phyloP scores from a whole-genome alignment of 176 grass and related monocot species.

The Aegilops umbellulata region DNA sequence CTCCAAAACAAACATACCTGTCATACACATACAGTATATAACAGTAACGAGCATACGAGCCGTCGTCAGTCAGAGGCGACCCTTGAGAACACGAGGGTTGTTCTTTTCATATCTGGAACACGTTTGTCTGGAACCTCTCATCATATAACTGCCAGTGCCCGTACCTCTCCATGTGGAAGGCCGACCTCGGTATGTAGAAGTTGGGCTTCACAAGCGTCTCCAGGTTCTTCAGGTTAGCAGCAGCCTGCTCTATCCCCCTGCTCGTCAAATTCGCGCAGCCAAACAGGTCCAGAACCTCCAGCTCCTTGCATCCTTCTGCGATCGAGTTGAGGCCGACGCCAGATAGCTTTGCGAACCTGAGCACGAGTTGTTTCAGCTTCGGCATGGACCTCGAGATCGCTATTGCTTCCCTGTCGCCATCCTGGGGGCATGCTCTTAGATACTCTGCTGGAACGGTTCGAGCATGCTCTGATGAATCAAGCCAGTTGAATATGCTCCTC shows the following conservation, averaged over 20 bases:
- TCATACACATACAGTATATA: not conserved
- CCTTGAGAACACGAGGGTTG: not conserved
- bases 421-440: slow-evolving; percentile 73
- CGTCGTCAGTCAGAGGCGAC: not conserved
- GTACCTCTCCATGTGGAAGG: slow-evolving; percentile 72
- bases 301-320: slow-evolving; percentile 54
- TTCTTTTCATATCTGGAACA: slow-evolving; percentile 72
- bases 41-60: not conserved
- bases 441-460: slow-evolving; percentile 76
- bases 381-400: slow-evolving; percentile 77
- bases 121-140: slow-evolving; percentile 90
- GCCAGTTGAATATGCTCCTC: slow-evolving; percentile 81
- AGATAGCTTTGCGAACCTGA: slow-evolving; percentile 78
- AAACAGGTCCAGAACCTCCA: slow-evolving; percentile 77
- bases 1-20: not conserved
- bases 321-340: slow-evolving; percentile 51
- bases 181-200: slow-evolving; percentile 80
- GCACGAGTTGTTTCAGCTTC: slow-evolving; percentile 81
- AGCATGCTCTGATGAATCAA: slow-evolving; percentile 75
- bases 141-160: slow-evolving; percentile 89
- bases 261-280: slow-evolving; percentile 75
- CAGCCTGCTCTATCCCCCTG: slow-evolving; percentile 69
- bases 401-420: slow-evolving; percentile 74
- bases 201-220: slow-evolving; percentile 64
- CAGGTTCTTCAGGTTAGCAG: slow-evolving; percentile 57